phyloP scores from a whole-genome alignment of 2,329 filamentous ascomycete species.

The Talaromyces sp. region DNA sequence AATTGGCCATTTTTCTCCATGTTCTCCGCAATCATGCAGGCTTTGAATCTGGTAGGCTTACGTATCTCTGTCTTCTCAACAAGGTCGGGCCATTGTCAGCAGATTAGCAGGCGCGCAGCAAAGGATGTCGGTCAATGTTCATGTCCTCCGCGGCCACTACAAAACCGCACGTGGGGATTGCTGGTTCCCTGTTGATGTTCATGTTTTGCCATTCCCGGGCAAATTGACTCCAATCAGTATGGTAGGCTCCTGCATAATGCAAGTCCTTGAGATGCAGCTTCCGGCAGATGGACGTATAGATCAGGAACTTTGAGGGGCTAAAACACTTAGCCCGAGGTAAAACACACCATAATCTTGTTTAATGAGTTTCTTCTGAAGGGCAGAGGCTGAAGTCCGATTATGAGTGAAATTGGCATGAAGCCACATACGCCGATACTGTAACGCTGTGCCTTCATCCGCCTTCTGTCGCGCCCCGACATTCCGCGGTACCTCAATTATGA shows the following conservation, averaged over 20 bases:
- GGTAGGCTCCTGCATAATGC: constrained; percentile 10
- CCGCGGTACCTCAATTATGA: constrained; percentile 1
- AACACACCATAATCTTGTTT: background rate
- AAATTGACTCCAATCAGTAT: background rate
- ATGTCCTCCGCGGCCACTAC: background rate
- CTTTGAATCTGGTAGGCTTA: background rate
- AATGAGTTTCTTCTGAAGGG: background rate
- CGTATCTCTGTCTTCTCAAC: background rate
- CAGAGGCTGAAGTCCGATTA: background rate
- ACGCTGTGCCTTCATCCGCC: constrained; percentile 8
- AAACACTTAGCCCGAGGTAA: constrained; percentile 5
- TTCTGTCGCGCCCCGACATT: constrained; percentile 14
- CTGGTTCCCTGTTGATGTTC: background rate
- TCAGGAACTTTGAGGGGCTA: background rate
- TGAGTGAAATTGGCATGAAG: background rate
- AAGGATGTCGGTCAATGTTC: background rate
- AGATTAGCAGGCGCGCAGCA: background rate
- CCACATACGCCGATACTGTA: background rate
- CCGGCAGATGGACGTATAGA: constrained; percentile 3
- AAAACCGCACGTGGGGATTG: background rate
- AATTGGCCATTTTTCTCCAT: background rate
- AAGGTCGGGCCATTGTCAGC: background rate
- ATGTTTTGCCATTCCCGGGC: background rate
- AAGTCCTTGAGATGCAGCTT: background rate
- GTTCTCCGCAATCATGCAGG: constrained; percentile 4